These are phyloP conservation scores for Bacterosira constricta DNA, from an alignment of 108 stramenopile species.

Conservation along the genomic window DNA sequence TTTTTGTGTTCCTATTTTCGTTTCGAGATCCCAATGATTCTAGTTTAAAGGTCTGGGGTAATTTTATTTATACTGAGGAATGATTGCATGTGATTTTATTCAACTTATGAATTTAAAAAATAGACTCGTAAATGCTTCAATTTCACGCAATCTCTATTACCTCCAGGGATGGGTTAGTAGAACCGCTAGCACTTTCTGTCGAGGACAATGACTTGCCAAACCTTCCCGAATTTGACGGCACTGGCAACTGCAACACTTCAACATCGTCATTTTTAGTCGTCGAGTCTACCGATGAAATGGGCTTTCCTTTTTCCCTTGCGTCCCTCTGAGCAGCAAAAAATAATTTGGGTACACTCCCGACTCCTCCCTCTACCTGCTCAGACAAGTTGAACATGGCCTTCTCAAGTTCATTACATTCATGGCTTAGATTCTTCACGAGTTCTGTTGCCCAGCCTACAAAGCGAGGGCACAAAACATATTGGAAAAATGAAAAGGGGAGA, in stretches of 20 bases:
- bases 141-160: conserved; percentile 1
- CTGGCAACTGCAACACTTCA: conserved; percentile 13
- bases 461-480: conserved; percentile 24
- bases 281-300: conserved; percentile 13
- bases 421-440: conserved; percentile 3
- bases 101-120: too few relatives aligned
- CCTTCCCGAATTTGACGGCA: neutral
- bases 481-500: conserved; percentile 46
- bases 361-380: conserved; percentile 44
- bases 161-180: neutral
- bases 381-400: conserved; percentile 44
- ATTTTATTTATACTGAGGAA: too few relatives aligned
- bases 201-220: too few relatives aligned
- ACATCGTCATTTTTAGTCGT: conserved; percentile 21
- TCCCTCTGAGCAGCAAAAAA: conserved; percentile 40
- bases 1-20: too few relatives aligned
- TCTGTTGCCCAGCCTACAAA: conserved; percentile 34
- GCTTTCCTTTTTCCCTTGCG: conserved; percentile 28
- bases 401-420: conserved; percentile 38
- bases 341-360: conserved; percentile 45
- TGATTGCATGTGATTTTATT: too few relatives aligned
- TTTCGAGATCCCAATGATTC: too few relatives aligned
- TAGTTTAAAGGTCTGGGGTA: too few relatives aligned
- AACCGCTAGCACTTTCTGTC: too few relatives aligned
- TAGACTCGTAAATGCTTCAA: too few relatives aligned